These are phyloP conservation scores for Lichina pygmaea DNA, from an alignment of 495 filamentous ascomycete species.

Conservation along the genomic window DNA sequence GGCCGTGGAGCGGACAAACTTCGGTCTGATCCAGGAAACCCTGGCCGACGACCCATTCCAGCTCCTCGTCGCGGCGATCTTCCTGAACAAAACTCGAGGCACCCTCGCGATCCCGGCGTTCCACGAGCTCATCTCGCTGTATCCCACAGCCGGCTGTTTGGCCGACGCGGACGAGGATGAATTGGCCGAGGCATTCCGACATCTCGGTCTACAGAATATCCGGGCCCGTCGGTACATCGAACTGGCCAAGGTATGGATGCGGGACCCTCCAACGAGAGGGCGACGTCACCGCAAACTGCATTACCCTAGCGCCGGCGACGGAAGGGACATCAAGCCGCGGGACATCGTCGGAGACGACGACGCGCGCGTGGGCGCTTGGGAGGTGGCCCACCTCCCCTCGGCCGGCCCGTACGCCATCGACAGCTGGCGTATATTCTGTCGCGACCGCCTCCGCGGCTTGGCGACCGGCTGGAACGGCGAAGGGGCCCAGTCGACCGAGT, in stretches of 20 bases:
- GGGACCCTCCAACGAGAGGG: conserved; percentile 28
- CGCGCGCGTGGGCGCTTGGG: conserved; percentile 31
- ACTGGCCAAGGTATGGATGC: conserved; percentile 45
- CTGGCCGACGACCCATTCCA: conserved; percentile 32
- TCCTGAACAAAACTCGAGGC: conserved; percentile 60
- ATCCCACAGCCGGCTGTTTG: conserved; percentile 38
- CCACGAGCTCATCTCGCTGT: conserved; percentile 33
- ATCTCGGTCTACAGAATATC: conserved; percentile 48
- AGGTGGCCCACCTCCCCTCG: conserved; percentile 68
- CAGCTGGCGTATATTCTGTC: conserved; percentile 83
- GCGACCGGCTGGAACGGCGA: conserved; percentile 33
- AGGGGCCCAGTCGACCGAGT: conserved; percentile 1
- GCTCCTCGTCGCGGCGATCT: conserved; percentile 17
- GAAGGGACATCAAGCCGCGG: conserved; percentile 21
- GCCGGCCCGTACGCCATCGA: conserved; percentile 68
- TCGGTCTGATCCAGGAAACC: conserved; percentile 68
- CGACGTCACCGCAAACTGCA: conserved; percentile 36
- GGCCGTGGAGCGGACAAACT: conserved; percentile 27
- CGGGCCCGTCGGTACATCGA: conserved; percentile 31
- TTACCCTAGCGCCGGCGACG: conserved; percentile 33
- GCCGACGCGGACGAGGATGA: conserved; percentile 28
- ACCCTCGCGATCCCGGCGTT: conserved; percentile 54
- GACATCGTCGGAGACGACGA: conserved; percentile 16
- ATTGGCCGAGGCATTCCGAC: conserved; percentile 32
- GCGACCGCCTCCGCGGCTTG: conserved; percentile 42